A percentile compares a stretch with the other conserved stretches of the same genome.
Conservation (phyloP, 2,329 filamentous ascomycete genomes). For the Phaeosphaeriaceae sp. region DNA sequence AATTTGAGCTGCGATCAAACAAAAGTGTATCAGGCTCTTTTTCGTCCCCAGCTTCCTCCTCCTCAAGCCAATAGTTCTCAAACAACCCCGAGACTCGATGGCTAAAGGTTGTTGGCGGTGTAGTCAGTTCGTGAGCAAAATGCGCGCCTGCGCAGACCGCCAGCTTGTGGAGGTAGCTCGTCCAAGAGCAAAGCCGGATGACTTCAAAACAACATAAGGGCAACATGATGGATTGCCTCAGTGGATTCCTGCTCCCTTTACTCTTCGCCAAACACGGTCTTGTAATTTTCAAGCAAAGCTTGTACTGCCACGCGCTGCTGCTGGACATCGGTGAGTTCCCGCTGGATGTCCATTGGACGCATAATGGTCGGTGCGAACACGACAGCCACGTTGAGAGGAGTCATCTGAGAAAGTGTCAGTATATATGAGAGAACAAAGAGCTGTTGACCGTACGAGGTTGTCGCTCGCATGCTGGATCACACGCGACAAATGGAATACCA, state of each 20-base stretch:
- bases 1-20: not conserved
- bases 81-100: not conserved
- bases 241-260: slow-evolving; percentile 14
- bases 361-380: slow-evolving; percentile 98
- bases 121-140: not conserved
- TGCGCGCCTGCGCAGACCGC: too few species aligned
- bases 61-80: not conserved
- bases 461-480: slow-evolving; percentile 83
- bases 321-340: slow-evolving; percentile 96
- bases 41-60: not conserved
- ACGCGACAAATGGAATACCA: slow-evolving; percentile 90
- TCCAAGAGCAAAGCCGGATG: not conserved
- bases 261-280: slow-evolving; percentile 72
- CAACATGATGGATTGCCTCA: not conserved
- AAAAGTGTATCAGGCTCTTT: not conserved
- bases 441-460: slow-evolving; percentile 72
- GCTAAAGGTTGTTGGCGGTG: not conserved
- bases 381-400: slow-evolving; percentile 91
- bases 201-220: not conserved
- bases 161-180: too few species aligned
- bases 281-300: slow-evolving; percentile 89
- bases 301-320: slow-evolving; percentile 91
- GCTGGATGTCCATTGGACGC: slow-evolving; percentile 85
- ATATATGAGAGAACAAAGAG: not conserved
- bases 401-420: slow-evolving; percentile 70